phyloP scores from a whole-genome alignment of 2,329 filamentous ascomycete genomes.

The Cordyceps farinosa region DNA sequence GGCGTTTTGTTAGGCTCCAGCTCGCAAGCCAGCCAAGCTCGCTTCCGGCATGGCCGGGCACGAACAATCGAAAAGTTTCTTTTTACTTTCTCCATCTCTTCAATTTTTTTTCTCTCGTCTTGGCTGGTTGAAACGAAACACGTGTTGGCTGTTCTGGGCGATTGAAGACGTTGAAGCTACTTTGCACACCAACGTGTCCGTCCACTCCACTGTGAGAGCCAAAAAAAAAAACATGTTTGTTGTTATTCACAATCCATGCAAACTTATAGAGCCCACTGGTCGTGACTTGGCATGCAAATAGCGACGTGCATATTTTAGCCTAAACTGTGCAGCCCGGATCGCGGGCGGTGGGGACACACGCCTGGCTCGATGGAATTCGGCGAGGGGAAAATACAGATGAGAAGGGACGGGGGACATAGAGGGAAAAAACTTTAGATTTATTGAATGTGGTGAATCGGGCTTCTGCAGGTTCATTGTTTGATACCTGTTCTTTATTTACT shows the following conservation, averaged over 20 bases:
- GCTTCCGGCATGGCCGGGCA: conserved; percentile 1
- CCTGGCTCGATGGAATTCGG: conserved; percentile 9
- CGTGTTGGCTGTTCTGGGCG: no score
- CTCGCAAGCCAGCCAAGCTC: no score
- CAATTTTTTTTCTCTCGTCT: no score
- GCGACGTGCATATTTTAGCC: conserved; percentile 9
- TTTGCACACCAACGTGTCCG: no score
- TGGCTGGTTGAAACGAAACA: no score
- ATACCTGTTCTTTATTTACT: neutral
- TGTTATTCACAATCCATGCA: neutral
- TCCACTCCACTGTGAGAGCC: no score
- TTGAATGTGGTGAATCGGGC: neutral
- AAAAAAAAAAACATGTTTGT: neutral
- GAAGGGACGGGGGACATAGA: neutral
- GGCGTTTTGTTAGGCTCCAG: neutral
- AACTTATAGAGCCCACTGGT: neutral
- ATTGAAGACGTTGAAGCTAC: no score
- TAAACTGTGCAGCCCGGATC: conserved; percentile 14
- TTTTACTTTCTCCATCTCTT: no score
- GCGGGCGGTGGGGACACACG: conserved; percentile 6
- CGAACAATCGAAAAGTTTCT: neutral
- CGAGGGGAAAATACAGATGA: conserved; percentile 3
- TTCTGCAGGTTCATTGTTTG: neutral
- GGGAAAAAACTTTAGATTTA: neutral
- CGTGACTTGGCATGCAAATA: conserved; percentile 11